Base-by-base conservation (phyloP, 495 filamentous ascomycete species). In the Echria macrotheca region DNA sequence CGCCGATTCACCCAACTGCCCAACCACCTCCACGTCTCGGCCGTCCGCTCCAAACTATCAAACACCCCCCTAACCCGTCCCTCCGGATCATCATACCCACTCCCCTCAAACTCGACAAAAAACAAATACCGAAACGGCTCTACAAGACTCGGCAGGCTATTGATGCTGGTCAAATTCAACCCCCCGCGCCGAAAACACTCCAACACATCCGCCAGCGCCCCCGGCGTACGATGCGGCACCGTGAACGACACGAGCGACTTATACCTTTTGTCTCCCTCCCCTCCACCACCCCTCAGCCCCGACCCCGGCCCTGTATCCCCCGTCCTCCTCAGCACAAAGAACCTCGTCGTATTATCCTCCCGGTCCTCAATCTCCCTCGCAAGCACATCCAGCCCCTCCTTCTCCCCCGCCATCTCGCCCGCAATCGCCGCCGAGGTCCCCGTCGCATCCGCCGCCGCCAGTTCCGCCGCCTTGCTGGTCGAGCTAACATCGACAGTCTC, bases 121-220 rank as follows among this genome's bases (percentile, higher is more conserved):
- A 97, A 96, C 21, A 95, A 77, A 69, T 98, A 98, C 60, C 91
- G 82, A 84, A 95, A 97, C 23, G 84, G 78, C 45, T 69, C 67
- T 35, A 77, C 70, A 52, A 86, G 73, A 57, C 85, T 91, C 11
- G 93, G 93, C 54, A 94, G 68, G 49, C 86, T 86, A 53, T 85
- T 89, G 63, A 96, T 96, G 63, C 85, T 91, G 11, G 91, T 96
- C 28, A 98, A 70, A 62, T 96, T 96, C 36, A 96, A 64, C 0
- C 74, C 71, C 55, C 76, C 72, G 8, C 68, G 65, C 57, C 83
- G 80, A 68, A 98, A 96, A 33, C 88, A 83, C 32, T 81, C 71
- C 47, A 98, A 69, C 15, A 84, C 83, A 57, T 90, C 78, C 10
- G 89, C 89, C 52, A 98, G 71, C 12, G 88, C 84, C 7, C 93